A percentile compares a stretch with the other conserved stretches of the same genome.
Evolutionary conservation across 1,284 basidiomycete genomes (phyloP).

Genomic region (Cerrena zonata): DNA sequence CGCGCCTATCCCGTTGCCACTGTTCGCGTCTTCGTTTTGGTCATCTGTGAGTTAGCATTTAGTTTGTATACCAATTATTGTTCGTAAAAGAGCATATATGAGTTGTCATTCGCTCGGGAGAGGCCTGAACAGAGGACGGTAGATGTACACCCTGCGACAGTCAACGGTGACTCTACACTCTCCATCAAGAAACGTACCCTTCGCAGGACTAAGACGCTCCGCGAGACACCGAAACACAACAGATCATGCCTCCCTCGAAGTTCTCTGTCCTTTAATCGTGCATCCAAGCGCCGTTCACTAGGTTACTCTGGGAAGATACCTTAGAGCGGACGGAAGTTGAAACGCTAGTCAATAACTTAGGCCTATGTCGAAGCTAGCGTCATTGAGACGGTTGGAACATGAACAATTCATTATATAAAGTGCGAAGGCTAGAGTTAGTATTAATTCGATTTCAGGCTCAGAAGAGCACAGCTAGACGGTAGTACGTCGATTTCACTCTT

Average conservation of each 20-base stretch:
- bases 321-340: constrained; percentile 52
- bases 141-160: constrained; percentile 23
- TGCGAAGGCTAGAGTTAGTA: not conserved
- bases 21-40: constrained; percentile 66
- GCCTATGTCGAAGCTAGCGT: constrained; percentile 61
- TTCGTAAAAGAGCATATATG: not conserved
- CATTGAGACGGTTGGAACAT: constrained; percentile 50
- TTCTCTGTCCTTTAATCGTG: constrained; percentile 33
- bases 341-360: constrained; percentile 63
- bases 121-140: constrained; percentile 49
- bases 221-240: constrained; percentile 50
- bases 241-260: constrained; percentile 38
- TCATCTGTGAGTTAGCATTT: constrained; percentile 44
- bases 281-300: constrained; percentile 49
- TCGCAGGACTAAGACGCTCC: constrained; percentile 51
- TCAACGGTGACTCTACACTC: constrained; percentile 52
- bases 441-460: constrained; percentile 33
- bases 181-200: constrained; percentile 53
- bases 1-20: constrained; percentile 58
- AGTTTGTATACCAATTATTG: constrained; percentile 3
- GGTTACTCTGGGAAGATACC: constrained; percentile 54
- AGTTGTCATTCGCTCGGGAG: constrained; percentile 65
- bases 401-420: constrained; percentile 20
- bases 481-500: constrained; percentile 21
- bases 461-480: constrained; percentile 41